A percentile compares a stretch with the other conserved stretches of the same genome.
Conservation (phyloP, 768 basidiomycete genomes). For the Pleurotus tuber-regium region DNA sequence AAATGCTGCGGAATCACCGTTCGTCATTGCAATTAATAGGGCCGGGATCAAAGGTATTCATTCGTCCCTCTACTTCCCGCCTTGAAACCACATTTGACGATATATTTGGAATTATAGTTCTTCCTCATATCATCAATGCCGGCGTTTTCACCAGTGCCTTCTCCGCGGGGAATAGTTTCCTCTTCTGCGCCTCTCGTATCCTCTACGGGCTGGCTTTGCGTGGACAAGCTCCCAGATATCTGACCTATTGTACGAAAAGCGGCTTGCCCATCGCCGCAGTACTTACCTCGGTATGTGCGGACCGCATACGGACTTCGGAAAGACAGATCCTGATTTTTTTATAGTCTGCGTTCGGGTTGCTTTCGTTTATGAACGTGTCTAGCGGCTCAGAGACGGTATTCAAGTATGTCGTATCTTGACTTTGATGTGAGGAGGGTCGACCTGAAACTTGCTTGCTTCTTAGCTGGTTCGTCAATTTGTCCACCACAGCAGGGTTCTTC, state of each 20-base stretch:
- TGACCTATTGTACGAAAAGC: slow-evolving; percentile 41
- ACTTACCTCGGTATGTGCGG: slow-evolving; percentile 25
- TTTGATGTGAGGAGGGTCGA: neutral
- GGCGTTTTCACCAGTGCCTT: slow-evolving; percentile 68
- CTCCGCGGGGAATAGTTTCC: slow-evolving; percentile 65
- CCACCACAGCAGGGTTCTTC: slow-evolving; percentile 65
- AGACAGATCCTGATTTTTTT: slow-evolving; percentile 4
- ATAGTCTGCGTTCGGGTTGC: slow-evolving; percentile 38
- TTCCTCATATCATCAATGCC: slow-evolving; percentile 72
- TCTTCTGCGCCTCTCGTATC: slow-evolving; percentile 52
- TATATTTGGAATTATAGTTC: slow-evolving; percentile 29
- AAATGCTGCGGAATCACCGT: slow-evolving; percentile 74
- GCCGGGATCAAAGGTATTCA: slow-evolving; percentile 61
- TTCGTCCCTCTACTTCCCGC: neutral
- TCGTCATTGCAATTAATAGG: slow-evolving; percentile 74
- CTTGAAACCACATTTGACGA: neutral
- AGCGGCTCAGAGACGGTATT: slow-evolving; percentile 55
- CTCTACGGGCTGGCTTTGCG: slow-evolving; percentile 52
- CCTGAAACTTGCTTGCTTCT: neutral
- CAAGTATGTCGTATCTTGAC: slow-evolving; percentile 31
- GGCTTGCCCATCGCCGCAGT: slow-evolving; percentile 44
- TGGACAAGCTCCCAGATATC: slow-evolving; percentile 43
- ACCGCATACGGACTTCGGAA: neutral
- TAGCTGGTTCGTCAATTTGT: slow-evolving; percentile 70
- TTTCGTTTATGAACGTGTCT: slow-evolving; percentile 65